A percentile compares a stretch with the other conserved stretches of the same genome.
Evolutionary conservation across 768 basidiomycete species (phyloP).

Genomic region (Naganishia kalamii): DNA sequence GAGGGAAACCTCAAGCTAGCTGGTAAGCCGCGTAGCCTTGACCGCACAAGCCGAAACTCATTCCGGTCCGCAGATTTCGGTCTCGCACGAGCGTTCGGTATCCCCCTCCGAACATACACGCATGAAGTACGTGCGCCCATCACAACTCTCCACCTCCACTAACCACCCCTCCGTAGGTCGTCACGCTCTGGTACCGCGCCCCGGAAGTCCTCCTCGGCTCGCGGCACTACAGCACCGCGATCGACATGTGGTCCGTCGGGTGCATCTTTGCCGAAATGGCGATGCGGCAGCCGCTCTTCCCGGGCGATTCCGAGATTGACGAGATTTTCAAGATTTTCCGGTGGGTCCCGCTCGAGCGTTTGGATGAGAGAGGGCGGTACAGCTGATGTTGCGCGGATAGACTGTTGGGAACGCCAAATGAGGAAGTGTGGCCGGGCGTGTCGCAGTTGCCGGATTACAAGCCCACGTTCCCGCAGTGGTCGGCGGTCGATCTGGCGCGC

Average conservation of each 20-base stretch:
- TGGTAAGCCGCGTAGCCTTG: conserved; percentile 26
- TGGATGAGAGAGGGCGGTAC: background rate
- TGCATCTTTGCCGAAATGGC: conserved; percentile 99
- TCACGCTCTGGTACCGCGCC: conserved; percentile 97
- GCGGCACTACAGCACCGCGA: conserved; percentile 91
- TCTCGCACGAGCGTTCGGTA: conserved; percentile 91
- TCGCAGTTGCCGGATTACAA: conserved; percentile 87
- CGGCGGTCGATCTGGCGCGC: conserved; percentile 61
- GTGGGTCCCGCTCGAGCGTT: conserved; percentile 48
- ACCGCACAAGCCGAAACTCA: background rate
- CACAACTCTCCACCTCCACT: background rate
- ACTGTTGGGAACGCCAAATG: conserved; percentile 87
- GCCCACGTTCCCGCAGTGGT: conserved; percentile 93
- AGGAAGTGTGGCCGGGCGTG: conserved; percentile 87
- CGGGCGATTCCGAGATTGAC: conserved; percentile 98
- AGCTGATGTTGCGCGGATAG: conserved; percentile 49
- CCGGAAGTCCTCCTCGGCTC: conserved; percentile 94
- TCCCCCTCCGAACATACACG: conserved; percentile 97
- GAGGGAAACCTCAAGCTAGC: conserved; percentile 87
- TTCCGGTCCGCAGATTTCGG: conserved; percentile 64
- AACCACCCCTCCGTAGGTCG: conserved; percentile 59
- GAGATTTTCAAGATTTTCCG: conserved; percentile 99
- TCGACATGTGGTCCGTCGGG: conserved; percentile 99
- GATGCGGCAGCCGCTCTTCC: conserved; percentile 85
- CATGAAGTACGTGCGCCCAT: conserved; percentile 65